A percentile compares a stretch with the other conserved stretches of the same genome.
Conservation (phyloP, 2,329 filamentous ascomycete species). For the Ceratocystis eucalypticola region DNA sequence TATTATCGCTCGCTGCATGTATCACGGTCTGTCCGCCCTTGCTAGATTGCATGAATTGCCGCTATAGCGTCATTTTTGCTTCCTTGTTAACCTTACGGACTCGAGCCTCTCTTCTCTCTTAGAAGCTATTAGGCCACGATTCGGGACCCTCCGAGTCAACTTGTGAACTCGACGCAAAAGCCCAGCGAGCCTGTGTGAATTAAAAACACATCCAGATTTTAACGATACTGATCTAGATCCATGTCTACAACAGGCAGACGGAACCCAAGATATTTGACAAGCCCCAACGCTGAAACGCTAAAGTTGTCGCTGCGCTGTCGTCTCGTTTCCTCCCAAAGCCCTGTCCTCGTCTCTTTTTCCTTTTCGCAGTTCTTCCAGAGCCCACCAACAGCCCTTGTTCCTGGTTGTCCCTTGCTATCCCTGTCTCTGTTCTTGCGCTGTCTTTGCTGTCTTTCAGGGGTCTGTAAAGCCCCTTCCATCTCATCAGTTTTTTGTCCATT, state of each 20-base stretch:
- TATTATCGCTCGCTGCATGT: too few relatives aligned
- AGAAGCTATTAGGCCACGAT: too few relatives aligned
- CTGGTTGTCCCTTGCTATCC: neutral
- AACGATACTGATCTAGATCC: too few relatives aligned
- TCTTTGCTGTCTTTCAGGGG: neutral
- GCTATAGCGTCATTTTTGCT: neutral
- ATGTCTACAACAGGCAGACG: neutral
- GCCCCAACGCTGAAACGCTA: neutral
- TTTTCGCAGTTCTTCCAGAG: neutral
- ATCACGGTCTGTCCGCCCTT: neutral
- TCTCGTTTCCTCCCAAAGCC: neutral
- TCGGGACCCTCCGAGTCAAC: too few relatives aligned
- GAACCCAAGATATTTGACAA: neutral
- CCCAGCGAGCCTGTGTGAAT: too few relatives aligned
- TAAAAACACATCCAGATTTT: too few relatives aligned
- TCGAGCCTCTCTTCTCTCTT: too few relatives aligned
- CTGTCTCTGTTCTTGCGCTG: neutral
- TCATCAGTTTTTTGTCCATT: neutral
- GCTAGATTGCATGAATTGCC: neutral
- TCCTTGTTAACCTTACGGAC: neutral
- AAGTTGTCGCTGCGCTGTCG: neutral
- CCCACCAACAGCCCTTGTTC: neutral
- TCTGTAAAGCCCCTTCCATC: neutral
- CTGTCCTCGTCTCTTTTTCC: neutral
- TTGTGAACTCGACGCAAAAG: too few relatives aligned